These are phyloP conservation scores for Lyophyllum atratum DNA, from an alignment of 768 basidiomycete species.

Conservation along the genomic window DNA sequence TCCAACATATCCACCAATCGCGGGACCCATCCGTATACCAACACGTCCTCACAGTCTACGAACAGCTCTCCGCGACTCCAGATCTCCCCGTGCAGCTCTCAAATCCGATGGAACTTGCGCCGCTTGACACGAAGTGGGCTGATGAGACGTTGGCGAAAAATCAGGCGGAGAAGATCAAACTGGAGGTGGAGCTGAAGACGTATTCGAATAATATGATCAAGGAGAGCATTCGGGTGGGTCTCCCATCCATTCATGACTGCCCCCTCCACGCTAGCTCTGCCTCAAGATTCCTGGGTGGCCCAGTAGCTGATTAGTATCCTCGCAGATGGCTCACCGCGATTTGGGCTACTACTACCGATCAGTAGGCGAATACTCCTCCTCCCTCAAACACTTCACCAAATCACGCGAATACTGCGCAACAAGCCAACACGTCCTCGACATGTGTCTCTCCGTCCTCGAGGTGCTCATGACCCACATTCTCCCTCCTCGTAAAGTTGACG, in stretches of 20 bases:
- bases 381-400: conserved; percentile 86
- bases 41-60: conserved; percentile 53
- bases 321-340: conserved; percentile 91
- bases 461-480: conserved; percentile 34
- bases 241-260: neutral
- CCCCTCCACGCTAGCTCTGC: neutral
- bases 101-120: conserved; percentile 45
- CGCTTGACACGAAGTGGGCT: conserved; percentile 70
- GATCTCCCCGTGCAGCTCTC: conserved; percentile 40
- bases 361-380: conserved; percentile 66
- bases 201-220: conserved; percentile 98
- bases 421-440: conserved; percentile 89
- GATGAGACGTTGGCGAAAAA: conserved; percentile 70
- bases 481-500: neutral
- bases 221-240: conserved; percentile 89
- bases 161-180: conserved; percentile 71
- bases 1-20: conserved; percentile 63
- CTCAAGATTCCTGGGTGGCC: neutral
- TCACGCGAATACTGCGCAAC: conserved; percentile 92
- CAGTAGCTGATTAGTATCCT: neutral
- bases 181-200: conserved; percentile 93
- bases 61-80: conserved; percentile 35
- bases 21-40: conserved; percentile 69
- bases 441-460: conserved; percentile 84
- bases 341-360: conserved; percentile 78